Base-by-base conservation (phyloP, 441 rosid genomes). In the Flueggea neowawraea region DNA sequence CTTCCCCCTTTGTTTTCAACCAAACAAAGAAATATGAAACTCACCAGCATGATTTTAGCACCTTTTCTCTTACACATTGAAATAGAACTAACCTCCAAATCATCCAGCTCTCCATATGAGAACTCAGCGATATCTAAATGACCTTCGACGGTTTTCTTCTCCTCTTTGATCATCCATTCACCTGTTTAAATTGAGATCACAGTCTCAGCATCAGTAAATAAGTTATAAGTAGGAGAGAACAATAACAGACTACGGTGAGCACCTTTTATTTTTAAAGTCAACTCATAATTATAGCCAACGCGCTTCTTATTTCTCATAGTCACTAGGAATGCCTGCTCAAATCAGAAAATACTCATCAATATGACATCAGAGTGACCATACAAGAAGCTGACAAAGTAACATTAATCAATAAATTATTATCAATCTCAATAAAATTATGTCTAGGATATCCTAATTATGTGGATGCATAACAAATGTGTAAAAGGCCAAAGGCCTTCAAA, bases 81-180 rank as follows among this genome's bases (percentile, higher is more conserved):
- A 16, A 22, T 31, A 60, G 33, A 70, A 50, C 61, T 31, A 76
- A 93, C 98, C 98, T 93, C 83, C 70, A 93, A 78, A 67, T 90
- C 98, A 74, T 90, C 93, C 50, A 90, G 88, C 79, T 93, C 98
- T 2, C 97, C 98, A 39, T 78, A 88, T 6, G 98, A 93, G 67
- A 93, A 88, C 76, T 93, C 97, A 0, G 88, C 81, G 57, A 93
- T 80, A 68, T 90, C 88, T 15, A 93, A 78, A 62, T 80, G 78
- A 39, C 95, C 92, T 63, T 82, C 85, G 14, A 85, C 78, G 39
- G 3, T 68, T 78, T 76, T 85, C 31, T 55, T 77, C 78, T 85
- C 87, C 70, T 87, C 98, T 67, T 73, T 63, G 54, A 80, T 67
- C 55, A 65, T 73, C 98, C 98, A 93, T 58, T 93, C 97, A 1